Conservation (phyloP, 2,329 filamentous ascomycete genomes). For the Xenoacremonium recifei region DNA sequence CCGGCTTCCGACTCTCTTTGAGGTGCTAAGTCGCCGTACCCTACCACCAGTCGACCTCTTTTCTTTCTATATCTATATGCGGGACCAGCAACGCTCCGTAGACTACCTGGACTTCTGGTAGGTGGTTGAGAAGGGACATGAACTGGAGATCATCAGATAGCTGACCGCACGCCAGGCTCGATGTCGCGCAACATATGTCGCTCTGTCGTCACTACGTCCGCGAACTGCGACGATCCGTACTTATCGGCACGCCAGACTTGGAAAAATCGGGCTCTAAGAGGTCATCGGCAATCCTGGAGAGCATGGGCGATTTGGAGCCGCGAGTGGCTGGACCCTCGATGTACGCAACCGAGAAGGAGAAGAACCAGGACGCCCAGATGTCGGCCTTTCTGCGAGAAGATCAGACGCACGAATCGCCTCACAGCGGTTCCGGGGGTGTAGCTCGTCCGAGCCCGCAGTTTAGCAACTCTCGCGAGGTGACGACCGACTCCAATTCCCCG, state of each 20-base stretch:
- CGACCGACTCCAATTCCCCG: slow-evolving; percentile 78
- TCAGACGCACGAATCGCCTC: slow-evolving; percentile 53
- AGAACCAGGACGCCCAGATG: slow-evolving; percentile 82
- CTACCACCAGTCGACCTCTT: slow-evolving; percentile 94
- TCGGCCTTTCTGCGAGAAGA: slow-evolving; percentile 83
- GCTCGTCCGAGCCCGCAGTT: slow-evolving; percentile 54
- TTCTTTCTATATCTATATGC: slow-evolving; percentile 99
- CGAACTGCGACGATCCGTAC: slow-evolving; percentile 87
- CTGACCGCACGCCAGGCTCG: slow-evolving; percentile 65
- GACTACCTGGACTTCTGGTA: slow-evolving; percentile 99
- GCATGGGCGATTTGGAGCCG: slow-evolving; percentile 64
- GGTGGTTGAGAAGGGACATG: slow-evolving; percentile 23
- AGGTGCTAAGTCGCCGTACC: slow-evolving; percentile 92
- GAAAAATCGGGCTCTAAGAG: slow-evolving; percentile 79
- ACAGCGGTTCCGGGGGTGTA: slow-evolving; percentile 49
- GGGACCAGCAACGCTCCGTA: slow-evolving; percentile 95
- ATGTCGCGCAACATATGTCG: slow-evolving; percentile 98
- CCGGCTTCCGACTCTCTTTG: slow-evolving; percentile 89
- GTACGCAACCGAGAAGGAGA: slow-evolving; percentile 68
- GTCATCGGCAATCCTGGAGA: slow-evolving; percentile 77
- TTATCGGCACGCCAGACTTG: slow-evolving; percentile 88
- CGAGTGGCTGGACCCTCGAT: slow-evolving; percentile 59
- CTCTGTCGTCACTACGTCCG: slow-evolving; percentile 96
- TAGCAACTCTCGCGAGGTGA: slow-evolving; percentile 59
- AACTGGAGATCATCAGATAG: background rate